Base-by-base conservation (phyloP, 805 yeast species). In the Ogataea polymorpha region DNA sequence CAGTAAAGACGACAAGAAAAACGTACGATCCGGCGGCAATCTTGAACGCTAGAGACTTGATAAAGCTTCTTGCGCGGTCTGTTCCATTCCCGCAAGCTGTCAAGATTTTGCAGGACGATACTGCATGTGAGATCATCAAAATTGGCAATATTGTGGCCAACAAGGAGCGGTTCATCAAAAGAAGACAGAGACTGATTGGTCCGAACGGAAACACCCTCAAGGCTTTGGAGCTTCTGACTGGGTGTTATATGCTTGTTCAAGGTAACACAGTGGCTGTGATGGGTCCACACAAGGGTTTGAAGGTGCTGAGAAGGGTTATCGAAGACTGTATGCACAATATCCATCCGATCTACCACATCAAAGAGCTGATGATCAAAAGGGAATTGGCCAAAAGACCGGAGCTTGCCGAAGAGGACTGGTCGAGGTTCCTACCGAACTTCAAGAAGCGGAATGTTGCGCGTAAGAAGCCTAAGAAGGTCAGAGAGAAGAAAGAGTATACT, bases 11-110 rank as follows among this genome's bases (percentile, higher is more conserved):
- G 12, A 91, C 98, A 3, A 77, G 96, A 63, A 93, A 91, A 63
- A 90, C 99, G 0, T 93, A 66, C 63, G 99, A 93, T 61, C 99
- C 99, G 0, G 95, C 95, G 6, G 80, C 86, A 39, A 87, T 93
- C 53, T 74, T 93, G 55, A 91, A 89, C 57, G 97, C 98, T 14
- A 79, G 99, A 61, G 99, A 93, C 65, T 72, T 93, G 62, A 88
- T 93, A 58, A 93, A 91, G 65, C 74, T 93, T 39, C 71, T 93
- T 52, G 96, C 98, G 0, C 80, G 99, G 65, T 87, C 96, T 2
- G 99, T 93, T 28, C 98, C 99, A 20, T 86, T 86, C 53, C 96
- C 96, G 3, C 99, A 93, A 63, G 98, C 98, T 1, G 79, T 87
- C 20, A 91, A 88, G 67, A 83, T 93, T 33, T 66, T 93, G 45